These are phyloP conservation scores for Akebia trifoliata DNA, from an alignment of 164 flowering plant genomes.

Conservation along the genomic window DNA sequence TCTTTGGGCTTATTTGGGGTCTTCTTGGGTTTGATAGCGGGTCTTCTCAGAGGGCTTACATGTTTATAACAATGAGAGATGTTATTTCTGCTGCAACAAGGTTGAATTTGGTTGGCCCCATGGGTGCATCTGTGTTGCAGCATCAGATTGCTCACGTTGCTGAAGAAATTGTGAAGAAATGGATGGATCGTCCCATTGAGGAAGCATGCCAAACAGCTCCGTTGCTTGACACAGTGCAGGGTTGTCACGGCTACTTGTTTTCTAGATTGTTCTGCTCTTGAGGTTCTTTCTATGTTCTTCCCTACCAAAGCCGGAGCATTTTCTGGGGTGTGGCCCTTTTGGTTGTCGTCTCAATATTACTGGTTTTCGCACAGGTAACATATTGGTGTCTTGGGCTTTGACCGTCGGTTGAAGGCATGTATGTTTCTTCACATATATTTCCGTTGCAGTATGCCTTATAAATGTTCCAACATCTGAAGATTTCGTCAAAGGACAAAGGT, in stretches of 20 bases:
- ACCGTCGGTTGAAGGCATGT: too few species aligned
- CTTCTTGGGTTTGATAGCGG: conserved; percentile 58
- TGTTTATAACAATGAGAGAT: conserved; percentile 93
- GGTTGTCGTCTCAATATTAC: neutral
- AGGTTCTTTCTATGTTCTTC: conserved; percentile 8
- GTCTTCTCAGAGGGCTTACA: conserved; percentile 66
- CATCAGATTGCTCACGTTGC: conserved; percentile 68
- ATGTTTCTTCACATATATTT: too few species aligned
- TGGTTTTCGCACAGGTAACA: neutral
- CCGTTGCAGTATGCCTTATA: too few species aligned
- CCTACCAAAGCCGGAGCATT: neutral
- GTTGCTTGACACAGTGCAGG: conserved; percentile 78
- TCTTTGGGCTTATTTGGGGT: conserved; percentile 84
- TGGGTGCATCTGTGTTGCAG: conserved; percentile 81
- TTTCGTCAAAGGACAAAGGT: too few species aligned
- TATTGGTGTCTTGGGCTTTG: too few species aligned
- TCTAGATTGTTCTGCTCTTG: conserved; percentile 85
- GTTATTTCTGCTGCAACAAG: conserved; percentile 90
- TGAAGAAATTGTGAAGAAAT: conserved; percentile 56
- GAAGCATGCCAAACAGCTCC: conserved; percentile 89
- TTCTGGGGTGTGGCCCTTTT: neutral
- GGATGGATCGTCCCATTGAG: conserved; percentile 62
- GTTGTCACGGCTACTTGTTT: conserved; percentile 84
- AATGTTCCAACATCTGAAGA: too few species aligned
- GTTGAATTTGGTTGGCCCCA: conserved; percentile 83